Base-by-base conservation (phyloP, 805 yeast species). In the Candida coquimbonensis region DNA sequence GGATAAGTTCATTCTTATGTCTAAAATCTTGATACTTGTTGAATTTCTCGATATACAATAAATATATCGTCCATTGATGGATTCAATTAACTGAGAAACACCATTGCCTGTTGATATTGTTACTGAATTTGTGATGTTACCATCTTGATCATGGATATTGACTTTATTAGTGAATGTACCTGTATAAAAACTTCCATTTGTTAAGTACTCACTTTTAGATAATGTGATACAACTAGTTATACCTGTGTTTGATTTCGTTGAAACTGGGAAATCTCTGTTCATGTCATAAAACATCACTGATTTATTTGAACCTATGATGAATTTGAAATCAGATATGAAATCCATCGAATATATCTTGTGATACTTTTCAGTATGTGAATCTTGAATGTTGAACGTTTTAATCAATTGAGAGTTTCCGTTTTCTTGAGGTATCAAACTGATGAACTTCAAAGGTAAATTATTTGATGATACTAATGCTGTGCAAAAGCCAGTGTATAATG, bases 361-460 rank as follows among this genome's bases (percentile, higher is more conserved):
- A 46, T 49, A 67, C n/a, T 36, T 49, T 27, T 68, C 75, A 31
- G 65, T 68, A 16, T 54, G 55, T 3, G 45, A 37, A 47, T 69
- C 63, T 32, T 52, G 54, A 6, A 60, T 56, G 37, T 62, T 49
- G 47, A 61, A 72, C 16, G 52, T 53, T n/a, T 45, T 53, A n/a
- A 62, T 24, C 5, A 51, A 31, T 4, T 36, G 36, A 9, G 50
- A 26, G 25, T 46, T 48, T 9, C 45, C 56, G 14, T 43, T 51
- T 44, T 46, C 54, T 27, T 38, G 48, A 6, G 56, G 61, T 14
- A 51, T 40, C 14, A 57, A 49, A 32, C 51, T 59, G 19, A 49
- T 47, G 31, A 70, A 43, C 43, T 63, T 69, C 31, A 72, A 43
- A 0, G 76, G 76, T 8, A 65, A 31, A 21, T 66, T 60, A 38